Evolutionary conservation across 371 early-diverging fungal genomes (phyloP).

Genomic region (Blastocladiella emersonii): DNA sequence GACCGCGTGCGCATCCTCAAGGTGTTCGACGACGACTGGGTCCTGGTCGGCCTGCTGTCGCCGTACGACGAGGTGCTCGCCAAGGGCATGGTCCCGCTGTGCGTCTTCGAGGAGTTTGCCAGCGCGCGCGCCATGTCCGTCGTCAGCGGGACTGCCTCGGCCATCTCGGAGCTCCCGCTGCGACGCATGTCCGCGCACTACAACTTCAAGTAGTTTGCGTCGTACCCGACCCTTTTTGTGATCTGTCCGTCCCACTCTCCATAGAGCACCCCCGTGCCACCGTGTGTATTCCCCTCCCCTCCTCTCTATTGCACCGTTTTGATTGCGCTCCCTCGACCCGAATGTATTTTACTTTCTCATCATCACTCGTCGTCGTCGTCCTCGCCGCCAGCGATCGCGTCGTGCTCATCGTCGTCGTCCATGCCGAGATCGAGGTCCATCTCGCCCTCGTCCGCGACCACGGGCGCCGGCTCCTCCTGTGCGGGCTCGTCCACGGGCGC

Average conservation of each 20-base stretch:
- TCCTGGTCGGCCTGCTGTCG: not conserved
- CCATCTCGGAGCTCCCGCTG: not conserved
- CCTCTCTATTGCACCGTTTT: no score
- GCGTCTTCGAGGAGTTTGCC: not conserved
- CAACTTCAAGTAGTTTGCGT: not conserved
- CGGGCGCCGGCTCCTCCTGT: no score
- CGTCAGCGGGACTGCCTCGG: not conserved
- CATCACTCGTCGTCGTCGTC: no score
- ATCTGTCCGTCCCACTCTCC: no score
- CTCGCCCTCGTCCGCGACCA: constrained; percentile 7
- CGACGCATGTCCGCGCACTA: not conserved
- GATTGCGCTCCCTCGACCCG: no score
- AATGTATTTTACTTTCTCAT: no score
- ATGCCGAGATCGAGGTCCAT: constrained; percentile 14
- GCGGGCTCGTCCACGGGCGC: no score
- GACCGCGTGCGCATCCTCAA: not conserved
- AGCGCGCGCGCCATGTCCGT: not conserved
- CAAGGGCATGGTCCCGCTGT: not conserved
- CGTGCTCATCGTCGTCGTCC: no score
- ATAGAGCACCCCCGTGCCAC: no score
- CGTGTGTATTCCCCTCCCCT: no score
- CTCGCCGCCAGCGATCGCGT: no score
- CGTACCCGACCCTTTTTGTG: no score
- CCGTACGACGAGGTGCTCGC: not conserved
- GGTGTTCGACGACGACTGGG: not conserved